Evolutionary conservation across 2,329 filamentous ascomycete genomes (phyloP).

Genomic region (Neonectria hederae): DNA sequence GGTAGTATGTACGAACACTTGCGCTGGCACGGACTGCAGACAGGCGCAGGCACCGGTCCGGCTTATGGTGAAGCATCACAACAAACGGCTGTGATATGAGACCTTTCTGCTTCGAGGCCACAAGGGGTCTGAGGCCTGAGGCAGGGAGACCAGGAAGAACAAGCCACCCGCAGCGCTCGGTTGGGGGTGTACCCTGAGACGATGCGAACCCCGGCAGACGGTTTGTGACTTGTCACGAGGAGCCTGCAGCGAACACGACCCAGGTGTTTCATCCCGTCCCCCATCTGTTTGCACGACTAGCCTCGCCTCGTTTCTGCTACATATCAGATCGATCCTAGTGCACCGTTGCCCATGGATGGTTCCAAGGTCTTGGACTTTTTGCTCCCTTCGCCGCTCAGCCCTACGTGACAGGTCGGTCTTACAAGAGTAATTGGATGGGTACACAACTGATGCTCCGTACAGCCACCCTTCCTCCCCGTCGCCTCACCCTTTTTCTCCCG

Average conservation of each 20-base stretch:
- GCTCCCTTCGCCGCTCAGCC: constrained; percentile 16
- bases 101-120: constrained; percentile 5
- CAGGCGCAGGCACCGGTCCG: constrained; percentile 10
- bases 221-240: constrained; percentile 43
- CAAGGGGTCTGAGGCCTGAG: neutral
- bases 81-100: constrained; percentile 7
- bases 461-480: neutral
- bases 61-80: constrained; percentile 15
- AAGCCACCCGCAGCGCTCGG: constrained; percentile 23
- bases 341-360: constrained; percentile 10
- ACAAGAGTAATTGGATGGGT: constrained; percentile 15
- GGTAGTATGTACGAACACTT: constrained; percentile 7
- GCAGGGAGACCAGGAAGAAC: constrained; percentile 4
- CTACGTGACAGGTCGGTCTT: constrained; percentile 26
- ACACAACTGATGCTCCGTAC: neutral
- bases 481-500: constrained; percentile 7
- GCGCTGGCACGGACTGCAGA: constrained; percentile 25
- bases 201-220: constrained; percentile 36
- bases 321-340: constrained; percentile 36
- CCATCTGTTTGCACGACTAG: constrained; percentile 38
- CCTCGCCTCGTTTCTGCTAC: constrained; percentile 29
- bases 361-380: constrained; percentile 3
- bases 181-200: constrained; percentile 12
- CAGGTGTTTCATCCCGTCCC: constrained; percentile 42
- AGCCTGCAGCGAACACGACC: constrained; percentile 36